Evolutionary conservation across 805 yeast genomes (phyloP), one percentile per base, ranked within the genome.

Genomic region (Tetrapisispora fleetii): DNA sequence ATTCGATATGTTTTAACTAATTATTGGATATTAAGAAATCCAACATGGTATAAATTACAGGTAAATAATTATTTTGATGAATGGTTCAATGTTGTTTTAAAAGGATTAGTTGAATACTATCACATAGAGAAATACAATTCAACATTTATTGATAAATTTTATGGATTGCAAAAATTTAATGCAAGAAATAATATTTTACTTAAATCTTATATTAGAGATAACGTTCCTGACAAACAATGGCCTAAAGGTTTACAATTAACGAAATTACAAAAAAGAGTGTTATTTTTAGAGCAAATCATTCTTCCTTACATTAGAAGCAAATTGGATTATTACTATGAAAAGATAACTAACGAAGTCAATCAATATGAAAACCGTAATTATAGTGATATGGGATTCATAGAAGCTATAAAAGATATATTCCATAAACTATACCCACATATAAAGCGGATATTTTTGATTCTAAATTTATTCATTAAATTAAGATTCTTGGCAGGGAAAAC

Each of bases 141-240:
- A 0, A 79, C 93, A 2, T 87, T 91, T 58, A 87, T 95, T 0
- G 97, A 91, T 63, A 85, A 85, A 60, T 91, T 91, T 61, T 91
- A 91, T 60, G 98, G 97, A 1, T 67, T 91, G 53, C 88, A 88
- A 59, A 71, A 95, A 35, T 60, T 71, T 22, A 63, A 66, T 46
- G 51, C 57, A 43, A 53, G 52, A 11, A 59, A 60, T 38, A 59
- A 52, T 14, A 53, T 54, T 13, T 38, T 57, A 24, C 35, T 44
- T 9, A 18, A 49, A 11, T 45, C 57, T 18, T 30, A 28, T n/a
- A 14, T 41, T 3, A 41, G 17, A 14, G 44, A 11, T 37, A 46
- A 17, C 45, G 48, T 4, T 37, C 37, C n/a, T 28, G 19, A 49
- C 10, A 40, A 45, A 42, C 40, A 43, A 28, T 59, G 62, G 58